Evolutionary conservation across 345 rosid genomes (phyloP).

Genomic region (Kandelia obovata): DNA sequence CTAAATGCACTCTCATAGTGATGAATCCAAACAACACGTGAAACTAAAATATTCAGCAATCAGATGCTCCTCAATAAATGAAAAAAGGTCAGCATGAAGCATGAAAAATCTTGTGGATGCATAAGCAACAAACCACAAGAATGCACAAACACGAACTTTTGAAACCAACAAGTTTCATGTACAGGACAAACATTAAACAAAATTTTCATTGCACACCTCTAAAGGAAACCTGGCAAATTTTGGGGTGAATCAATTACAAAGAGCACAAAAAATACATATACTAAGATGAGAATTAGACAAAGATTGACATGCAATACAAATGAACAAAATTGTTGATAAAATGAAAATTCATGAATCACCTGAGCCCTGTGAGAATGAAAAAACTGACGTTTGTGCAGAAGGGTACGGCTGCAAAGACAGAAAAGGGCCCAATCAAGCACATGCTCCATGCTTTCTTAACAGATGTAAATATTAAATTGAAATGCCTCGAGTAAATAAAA

Average conservation of each 20-base stretch:
- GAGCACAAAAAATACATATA: not conserved
- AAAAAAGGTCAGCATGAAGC: no score
- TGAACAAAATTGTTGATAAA: not conserved
- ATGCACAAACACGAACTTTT: not conserved
- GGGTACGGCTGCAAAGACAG: conserved; percentile 58
- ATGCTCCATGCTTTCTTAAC: not conserved
- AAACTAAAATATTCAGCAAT: no score
- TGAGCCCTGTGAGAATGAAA: conserved; percentile 99
- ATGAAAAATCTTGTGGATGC: no score
- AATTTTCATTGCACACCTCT: not conserved
- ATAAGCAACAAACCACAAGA: not conserved
- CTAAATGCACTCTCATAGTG: no score
- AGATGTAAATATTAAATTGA: not conserved
- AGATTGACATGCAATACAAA: conserved; percentile 5
- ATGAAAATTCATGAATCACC: conserved; percentile 39
- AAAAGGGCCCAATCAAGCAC: conserved; percentile 18
- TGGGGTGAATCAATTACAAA: conserved; percentile 5
- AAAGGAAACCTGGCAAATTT: not conserved
- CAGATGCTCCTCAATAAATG: no score
- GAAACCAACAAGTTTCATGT: not conserved
- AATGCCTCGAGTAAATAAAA: no score
- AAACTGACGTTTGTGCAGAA: conserved; percentile 86
- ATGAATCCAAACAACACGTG: no score
- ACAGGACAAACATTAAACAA: not conserved
- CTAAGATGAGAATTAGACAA: not conserved